Conservation (phyloP, 345 rosid species). For the Gynandropsis gynandra region DNA sequence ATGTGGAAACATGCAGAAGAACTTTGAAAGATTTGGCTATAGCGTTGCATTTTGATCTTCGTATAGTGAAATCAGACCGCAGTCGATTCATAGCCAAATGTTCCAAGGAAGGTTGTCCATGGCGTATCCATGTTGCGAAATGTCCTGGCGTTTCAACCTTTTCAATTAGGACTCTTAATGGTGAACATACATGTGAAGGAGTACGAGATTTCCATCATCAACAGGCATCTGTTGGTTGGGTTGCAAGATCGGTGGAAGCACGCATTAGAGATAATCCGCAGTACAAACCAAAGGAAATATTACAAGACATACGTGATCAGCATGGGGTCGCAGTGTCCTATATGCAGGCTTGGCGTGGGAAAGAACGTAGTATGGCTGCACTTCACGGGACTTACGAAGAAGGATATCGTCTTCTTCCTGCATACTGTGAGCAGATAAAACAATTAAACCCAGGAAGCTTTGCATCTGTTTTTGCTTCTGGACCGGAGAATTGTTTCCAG, state of each 20-base stretch:
- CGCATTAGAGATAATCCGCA: constrained; percentile 93
- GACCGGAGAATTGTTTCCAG: constrained; percentile 91
- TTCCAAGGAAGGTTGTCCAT: constrained; percentile 98
- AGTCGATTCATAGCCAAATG: constrained; percentile 98
- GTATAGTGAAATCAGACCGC: constrained; percentile 96
- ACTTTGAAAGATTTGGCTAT: constrained; percentile 87
- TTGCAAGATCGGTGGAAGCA: constrained; percentile 93
- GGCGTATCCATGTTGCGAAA: constrained; percentile 99
- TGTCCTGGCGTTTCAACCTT: constrained; percentile 90
- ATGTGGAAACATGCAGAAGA: constrained; percentile 98
- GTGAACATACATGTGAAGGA: constrained; percentile 95
- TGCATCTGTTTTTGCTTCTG: constrained; percentile 79
- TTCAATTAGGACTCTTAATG: constrained; percentile 78
- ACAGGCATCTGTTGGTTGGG: constrained; percentile 99
- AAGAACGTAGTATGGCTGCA: constrained; percentile 99
- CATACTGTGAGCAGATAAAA: constrained; percentile 82
- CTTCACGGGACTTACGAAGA: constrained; percentile 98
- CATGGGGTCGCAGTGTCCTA: constrained; percentile 99
- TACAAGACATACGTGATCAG: constrained; percentile 88
- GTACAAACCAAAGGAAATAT: constrained; percentile 88
- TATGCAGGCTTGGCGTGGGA: constrained; percentile 99
- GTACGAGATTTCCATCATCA: constrained; percentile 89
- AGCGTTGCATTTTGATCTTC: constrained; percentile 90
- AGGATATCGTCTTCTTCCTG: constrained; percentile 86
- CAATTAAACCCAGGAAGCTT: constrained; percentile 79